Evolutionary conservation across 2,329 filamentous ascomycete genomes (phyloP).

Genomic region (Cladosporium sphaerospermum): DNA sequence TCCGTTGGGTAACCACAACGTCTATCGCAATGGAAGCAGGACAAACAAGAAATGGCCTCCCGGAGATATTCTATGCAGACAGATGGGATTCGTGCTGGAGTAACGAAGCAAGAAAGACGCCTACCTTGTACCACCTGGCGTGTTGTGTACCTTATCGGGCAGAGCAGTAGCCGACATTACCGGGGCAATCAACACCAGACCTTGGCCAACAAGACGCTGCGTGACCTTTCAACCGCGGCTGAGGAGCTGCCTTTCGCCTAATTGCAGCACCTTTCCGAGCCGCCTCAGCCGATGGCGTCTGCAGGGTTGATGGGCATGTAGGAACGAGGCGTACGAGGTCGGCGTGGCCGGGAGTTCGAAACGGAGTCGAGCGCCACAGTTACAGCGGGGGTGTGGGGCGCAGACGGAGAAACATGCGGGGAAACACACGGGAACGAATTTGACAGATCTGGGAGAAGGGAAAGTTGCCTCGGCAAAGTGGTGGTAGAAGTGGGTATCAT

Average conservation of each 20-base stretch:
- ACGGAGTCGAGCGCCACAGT: not conserved
- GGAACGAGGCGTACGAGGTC: not conserved
- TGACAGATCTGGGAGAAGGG: not conserved
- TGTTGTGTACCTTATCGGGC: not conserved
- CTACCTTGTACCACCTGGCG: not conserved
- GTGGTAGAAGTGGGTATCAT: conserved; percentile 10
- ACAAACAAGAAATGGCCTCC: too few species aligned
- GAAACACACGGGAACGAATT: conserved; percentile 1
- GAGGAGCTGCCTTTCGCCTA: not conserved
- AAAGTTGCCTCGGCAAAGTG: conserved; percentile 5
- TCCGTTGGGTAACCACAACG: too few species aligned
- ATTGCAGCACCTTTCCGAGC: conserved; percentile 2
- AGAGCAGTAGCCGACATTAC: conserved; percentile 11
- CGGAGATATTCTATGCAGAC: too few species aligned
- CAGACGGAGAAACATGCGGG: not conserved
- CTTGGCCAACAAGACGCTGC: conserved; percentile 1
- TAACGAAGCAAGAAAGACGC: not conserved
- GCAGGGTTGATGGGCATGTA: not conserved
- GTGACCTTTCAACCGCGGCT: conserved; percentile 10
- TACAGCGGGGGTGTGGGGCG: not conserved
- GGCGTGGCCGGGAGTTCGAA: too few species aligned
- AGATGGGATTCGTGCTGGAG: not conserved
- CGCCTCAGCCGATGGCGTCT: not conserved
- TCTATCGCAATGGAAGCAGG: not conserved
- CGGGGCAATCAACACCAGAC: not conserved